These are phyloP conservation scores for Wickerhamomyces ciferrii DNA, from an alignment of 805 yeast species.

Conservation along the genomic window DNA sequence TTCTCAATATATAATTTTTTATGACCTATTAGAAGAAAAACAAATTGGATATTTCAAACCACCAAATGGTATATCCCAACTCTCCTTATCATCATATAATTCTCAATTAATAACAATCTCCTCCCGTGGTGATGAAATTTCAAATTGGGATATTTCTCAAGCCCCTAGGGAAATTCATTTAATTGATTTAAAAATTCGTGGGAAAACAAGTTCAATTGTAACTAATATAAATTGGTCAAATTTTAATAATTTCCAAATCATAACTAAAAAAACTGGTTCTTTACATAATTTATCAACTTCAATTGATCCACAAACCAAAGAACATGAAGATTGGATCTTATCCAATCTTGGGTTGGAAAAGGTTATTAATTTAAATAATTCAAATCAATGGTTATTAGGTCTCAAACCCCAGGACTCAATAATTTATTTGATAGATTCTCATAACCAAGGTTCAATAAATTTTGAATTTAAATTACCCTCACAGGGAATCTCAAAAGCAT, in stretches of 20 bases:
- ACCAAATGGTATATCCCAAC: conserved; percentile 54
- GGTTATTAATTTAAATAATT: no score
- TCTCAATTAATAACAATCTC: conserved; percentile 48
- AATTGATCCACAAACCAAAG: conserved; percentile 7
- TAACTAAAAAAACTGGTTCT: conserved; percentile 51
- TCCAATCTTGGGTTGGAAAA: no score
- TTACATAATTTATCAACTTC: conserved; percentile 49
- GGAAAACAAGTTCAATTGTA: conserved; percentile 55
- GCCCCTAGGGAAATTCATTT: conserved; percentile 45
- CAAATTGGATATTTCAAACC: conserved; percentile 44
- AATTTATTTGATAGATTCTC: conserved; percentile 18
- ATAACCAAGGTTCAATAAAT: conserved; percentile 16
- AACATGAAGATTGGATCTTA: conserved; percentile 36
- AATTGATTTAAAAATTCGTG: conserved; percentile 54
- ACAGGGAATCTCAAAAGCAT: conserved; percentile 19
- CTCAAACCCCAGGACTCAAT: background rate
- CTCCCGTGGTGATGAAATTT: conserved; percentile 55
- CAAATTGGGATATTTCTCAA: conserved; percentile 57
- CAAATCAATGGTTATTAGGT: conserved; percentile 1
- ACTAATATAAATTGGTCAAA: conserved; percentile 48
- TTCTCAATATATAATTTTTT: conserved; percentile 33
- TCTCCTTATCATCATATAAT: conserved; percentile 61
- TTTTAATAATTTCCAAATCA: conserved; percentile 38
- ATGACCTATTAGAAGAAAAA: conserved; percentile 40
- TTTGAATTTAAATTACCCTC: conserved; percentile 37